These are phyloP conservation scores for Quercus lobata DNA, from an alignment of 331 rosid species.

Conservation along the genomic window DNA sequence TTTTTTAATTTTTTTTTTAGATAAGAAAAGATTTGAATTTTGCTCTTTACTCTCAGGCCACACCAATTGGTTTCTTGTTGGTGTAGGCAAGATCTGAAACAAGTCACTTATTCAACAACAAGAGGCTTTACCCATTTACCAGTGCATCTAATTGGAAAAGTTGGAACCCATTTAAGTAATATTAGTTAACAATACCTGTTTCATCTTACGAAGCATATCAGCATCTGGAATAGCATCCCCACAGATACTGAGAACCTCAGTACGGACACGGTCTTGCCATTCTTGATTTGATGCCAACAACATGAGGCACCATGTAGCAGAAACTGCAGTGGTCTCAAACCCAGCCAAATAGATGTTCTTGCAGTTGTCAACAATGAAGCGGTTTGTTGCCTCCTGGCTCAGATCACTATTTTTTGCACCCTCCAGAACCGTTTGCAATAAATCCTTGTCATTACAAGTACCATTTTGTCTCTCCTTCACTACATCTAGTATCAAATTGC, in stretches of 20 bases:
- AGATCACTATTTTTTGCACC: conserved; percentile 13
- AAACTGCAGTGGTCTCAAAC: conserved; percentile 32
- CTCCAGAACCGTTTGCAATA: conserved; percentile 25
- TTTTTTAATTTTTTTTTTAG: no score
- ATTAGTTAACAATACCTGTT: conserved; percentile 12
- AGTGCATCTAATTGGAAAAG: no score
- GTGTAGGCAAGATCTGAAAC: no score
- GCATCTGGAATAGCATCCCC: conserved; percentile 14
- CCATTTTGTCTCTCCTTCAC: conserved; percentile 19
- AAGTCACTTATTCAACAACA: no score
- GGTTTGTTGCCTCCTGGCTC: conserved; percentile 4
- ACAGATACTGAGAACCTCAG: conserved; percentile 28
- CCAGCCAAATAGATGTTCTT: conserved; percentile 43
- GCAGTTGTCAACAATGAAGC: conserved; percentile 25
- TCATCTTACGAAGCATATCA: conserved; percentile 37
- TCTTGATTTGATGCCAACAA: conserved; percentile 36
- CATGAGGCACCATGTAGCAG: conserved; percentile 41
- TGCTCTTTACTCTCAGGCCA: no score
- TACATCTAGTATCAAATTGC: conserved; percentile 4
- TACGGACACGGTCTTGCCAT: conserved; percentile 38
- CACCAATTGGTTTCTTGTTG: no score
- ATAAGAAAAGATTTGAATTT: no score
- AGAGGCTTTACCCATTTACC: no score
- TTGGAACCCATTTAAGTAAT: background rate
- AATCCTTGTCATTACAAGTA: conserved; percentile 5